A percentile compares a stretch with the other conserved stretches of the same genome.
phyloP scores from a whole-genome alignment of 192 early-diverging fungal species.

The Umbelopsis isabellina region DNA sequence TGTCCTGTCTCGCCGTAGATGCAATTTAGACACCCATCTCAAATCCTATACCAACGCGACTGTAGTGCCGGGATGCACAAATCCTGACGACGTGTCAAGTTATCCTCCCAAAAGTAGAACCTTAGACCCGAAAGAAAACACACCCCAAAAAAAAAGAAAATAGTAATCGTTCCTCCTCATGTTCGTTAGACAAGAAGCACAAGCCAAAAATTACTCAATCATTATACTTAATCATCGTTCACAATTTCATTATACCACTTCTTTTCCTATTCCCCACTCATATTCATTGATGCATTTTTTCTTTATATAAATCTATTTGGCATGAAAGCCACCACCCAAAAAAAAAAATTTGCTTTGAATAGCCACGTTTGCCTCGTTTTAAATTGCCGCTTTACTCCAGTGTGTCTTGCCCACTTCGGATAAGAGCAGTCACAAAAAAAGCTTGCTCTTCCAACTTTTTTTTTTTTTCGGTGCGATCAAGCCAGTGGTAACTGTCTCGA shows the following conservation, averaged over 20 bases:
- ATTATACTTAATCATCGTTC: background rate
- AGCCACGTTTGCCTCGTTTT: background rate
- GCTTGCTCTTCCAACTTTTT: background rate
- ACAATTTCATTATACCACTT: background rate
- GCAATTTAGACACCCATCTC: background rate
- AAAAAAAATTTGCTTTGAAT: background rate
- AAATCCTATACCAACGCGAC: too few relatives aligned
- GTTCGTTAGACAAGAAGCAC: too few relatives aligned
- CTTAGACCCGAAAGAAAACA: too few relatives aligned
- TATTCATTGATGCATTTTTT: background rate
- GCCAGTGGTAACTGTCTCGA: background rate
- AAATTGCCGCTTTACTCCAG: background rate
- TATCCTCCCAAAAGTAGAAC: too few relatives aligned
- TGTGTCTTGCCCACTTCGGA: background rate
- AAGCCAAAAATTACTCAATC: slow-evolving; percentile 9
- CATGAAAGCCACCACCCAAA: background rate
- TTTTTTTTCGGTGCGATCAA: background rate
- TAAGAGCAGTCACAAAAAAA: background rate
- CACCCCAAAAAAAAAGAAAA: background rate
- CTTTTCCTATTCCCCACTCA: background rate
- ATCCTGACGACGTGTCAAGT: too few relatives aligned
- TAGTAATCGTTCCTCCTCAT: background rate
- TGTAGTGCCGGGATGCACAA: too few relatives aligned
- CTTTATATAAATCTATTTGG: background rate
- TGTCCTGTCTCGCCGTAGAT: slow-evolving; percentile 36